Evolutionary conservation across 306 rosid species (phyloP).

Genomic region (Crotalaria pallida): DNA sequence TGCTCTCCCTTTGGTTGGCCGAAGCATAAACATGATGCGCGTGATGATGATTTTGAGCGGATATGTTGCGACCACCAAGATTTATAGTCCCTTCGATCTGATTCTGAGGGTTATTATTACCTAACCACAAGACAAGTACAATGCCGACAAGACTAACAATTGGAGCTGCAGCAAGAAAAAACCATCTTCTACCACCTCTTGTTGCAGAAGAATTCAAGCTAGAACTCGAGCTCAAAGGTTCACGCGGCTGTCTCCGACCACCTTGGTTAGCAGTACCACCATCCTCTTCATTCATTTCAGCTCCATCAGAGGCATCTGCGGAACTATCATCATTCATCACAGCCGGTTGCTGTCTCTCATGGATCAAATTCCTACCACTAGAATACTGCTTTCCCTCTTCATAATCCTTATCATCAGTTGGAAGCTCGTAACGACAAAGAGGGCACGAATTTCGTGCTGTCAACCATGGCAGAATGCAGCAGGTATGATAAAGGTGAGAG

Average conservation of each 20-base stretch:
- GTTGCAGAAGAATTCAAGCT: slow-evolving; percentile 28
- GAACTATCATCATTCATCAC: slow-evolving; percentile 40
- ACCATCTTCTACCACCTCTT: slow-evolving; percentile 65
- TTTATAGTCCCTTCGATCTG: slow-evolving; percentile 38
- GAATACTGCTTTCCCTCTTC: slow-evolving; percentile 62
- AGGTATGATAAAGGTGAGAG: slow-evolving; percentile 74
- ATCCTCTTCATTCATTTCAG: slow-evolving; percentile 38
- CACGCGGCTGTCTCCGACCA: slow-evolving; percentile 25
- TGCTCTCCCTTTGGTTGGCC: slow-evolving; percentile 55
- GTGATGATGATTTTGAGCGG: slow-evolving; percentile 38
- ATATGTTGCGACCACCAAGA: slow-evolving; percentile 15
- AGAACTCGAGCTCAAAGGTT: slow-evolving; percentile 12
- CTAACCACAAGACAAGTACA: slow-evolving; percentile 79
- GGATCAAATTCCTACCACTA: slow-evolving; percentile 32
- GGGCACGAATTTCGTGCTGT: slow-evolving; percentile 86
- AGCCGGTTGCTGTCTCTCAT: slow-evolving; percentile 32
- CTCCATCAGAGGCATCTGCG: slow-evolving; percentile 36
- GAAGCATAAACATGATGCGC: slow-evolving; percentile 25
- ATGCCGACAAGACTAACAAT: slow-evolving; percentile 77
- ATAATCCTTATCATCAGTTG: slow-evolving; percentile 86
- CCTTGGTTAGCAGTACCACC: slow-evolving; percentile 25
- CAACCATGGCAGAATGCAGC: slow-evolving; percentile 93
- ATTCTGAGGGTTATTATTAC: slow-evolving; percentile 59
- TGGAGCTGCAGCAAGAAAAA: slow-evolving; percentile 84
- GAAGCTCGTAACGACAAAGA: slow-evolving; percentile 88